phyloP scores from a whole-genome alignment of 495 filamentous ascomycete genomes.

The Tuber calosporum region DNA sequence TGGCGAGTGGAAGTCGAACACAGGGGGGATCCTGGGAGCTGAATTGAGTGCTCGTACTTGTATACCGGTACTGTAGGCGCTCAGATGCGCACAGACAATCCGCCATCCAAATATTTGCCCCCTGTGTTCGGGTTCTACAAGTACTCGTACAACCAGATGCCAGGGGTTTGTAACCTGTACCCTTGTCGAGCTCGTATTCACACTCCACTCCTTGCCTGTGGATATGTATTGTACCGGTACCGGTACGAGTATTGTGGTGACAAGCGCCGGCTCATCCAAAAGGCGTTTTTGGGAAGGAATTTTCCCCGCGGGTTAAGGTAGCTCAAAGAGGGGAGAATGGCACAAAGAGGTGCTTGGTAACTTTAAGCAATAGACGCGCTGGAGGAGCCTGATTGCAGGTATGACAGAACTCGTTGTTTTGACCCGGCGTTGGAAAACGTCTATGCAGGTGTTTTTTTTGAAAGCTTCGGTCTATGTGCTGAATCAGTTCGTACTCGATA shows the following conservation, averaged over 20 bases:
- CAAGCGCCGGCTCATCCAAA: neutral
- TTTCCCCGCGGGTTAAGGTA: neutral
- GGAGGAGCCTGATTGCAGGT: neutral
- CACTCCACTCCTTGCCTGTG: neutral
- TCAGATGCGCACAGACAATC: no score
- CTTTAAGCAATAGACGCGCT: neutral
- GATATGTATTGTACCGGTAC: no score
- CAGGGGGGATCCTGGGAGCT: no score
- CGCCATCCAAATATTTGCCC: no score
- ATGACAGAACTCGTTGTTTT: neutral
- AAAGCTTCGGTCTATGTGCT: neutral
- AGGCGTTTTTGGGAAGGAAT: neutral
- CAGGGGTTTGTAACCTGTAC: no score
- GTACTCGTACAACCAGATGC: no score
- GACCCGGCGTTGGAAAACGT: neutral
- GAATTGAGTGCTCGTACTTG: no score
- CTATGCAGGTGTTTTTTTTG: neutral
- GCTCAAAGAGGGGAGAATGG: neutral
- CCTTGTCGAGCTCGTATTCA: neutral
- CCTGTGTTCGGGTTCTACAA: no score
- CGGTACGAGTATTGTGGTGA: no score
- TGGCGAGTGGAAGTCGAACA: no score
- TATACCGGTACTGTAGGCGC: no score
- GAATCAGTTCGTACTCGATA: no score
- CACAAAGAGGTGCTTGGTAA: neutral